Evolutionary conservation across 2,329 filamentous ascomycete genomes (phyloP), one percentile per base, ranked within the genome.

Genomic region (Madurella fahalii): DNA sequence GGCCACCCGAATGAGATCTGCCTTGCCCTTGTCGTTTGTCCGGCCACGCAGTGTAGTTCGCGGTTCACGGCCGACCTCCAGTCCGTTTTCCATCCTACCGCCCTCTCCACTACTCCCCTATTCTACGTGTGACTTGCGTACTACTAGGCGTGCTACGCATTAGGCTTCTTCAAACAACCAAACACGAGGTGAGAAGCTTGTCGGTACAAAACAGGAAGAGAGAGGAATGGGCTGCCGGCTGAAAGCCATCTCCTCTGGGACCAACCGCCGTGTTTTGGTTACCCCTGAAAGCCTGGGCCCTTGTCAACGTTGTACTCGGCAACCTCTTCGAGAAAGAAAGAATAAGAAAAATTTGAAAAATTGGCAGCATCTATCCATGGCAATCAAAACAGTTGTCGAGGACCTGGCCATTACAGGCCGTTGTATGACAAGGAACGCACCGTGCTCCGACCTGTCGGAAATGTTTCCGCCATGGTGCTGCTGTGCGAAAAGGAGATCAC

Each of bases 241-340:
- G 13, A 43, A 40, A 9, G 32, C 16, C 17, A 46, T 34, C 47
- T 18, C 13, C 25, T 41, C 41, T 30, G 17, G 52, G 47, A 39
- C 17, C 37, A 40, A 47, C 47, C 12, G 9, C 42, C 41, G 30
- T 9, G 34, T 13, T 37, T 25, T 25, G 25, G 25, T 25, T 20
- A 18, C 52, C 46, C 51, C 51, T 46, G 52, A 46, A 41, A 2
- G 8, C 30, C 5, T 16, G 7, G 25, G 25, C 31, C 30, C 51
- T 17, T n/a, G 40, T 20, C 32, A 50, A 15, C 17, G 46, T 46
- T n/a, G 52, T 45, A 50, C 16, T 50, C 41, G 52, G 47, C 17
- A 31, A 12, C 5, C 31, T 12, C 15, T 53, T 53, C 40, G 39
- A 40, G 20, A 53, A 53, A 17, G 11, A 15, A 39, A 37, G 20